These are phyloP conservation scores for Nevesoporus exiguus DNA, from an alignment of 768 basidiomycete species.

Conservation along the genomic window DNA sequence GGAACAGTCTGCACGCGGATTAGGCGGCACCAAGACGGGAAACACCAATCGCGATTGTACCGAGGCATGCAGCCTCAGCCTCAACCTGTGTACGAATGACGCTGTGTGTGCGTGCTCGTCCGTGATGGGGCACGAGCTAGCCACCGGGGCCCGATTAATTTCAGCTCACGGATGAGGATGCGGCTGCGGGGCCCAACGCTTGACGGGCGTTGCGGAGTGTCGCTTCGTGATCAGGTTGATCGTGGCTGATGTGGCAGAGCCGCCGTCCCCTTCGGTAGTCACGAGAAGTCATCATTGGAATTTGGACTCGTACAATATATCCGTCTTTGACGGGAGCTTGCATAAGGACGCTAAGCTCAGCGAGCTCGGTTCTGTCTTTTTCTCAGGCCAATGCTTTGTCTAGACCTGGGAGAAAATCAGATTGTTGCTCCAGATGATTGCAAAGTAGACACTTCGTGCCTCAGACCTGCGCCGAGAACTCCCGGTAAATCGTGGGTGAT, in stretches of 20 bases:
- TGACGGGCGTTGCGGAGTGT: constrained; percentile 24
- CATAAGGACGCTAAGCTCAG: constrained; percentile 29
- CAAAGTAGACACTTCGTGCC: constrained; percentile 9
- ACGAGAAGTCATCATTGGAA: background rate
- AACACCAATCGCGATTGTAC: constrained; percentile 16
- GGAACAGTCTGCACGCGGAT: background rate
- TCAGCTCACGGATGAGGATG: constrained; percentile 31
- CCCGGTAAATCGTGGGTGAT: constrained; percentile 32
- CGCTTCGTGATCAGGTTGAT: constrained; percentile 34
- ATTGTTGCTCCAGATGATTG: too few species aligned
- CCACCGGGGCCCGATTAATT: background rate
- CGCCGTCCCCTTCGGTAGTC: background rate
- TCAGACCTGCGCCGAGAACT: constrained; percentile 21
- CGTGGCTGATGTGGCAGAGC: constrained; percentile 28
- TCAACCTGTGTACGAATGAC: constrained; percentile 13
- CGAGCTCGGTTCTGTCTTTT: constrained; percentile 27
- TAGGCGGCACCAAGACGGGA: background rate
- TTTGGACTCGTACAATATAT: constrained; percentile 32
- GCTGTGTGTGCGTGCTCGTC: constrained; percentile 24
- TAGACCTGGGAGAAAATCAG: constrained; percentile 19
- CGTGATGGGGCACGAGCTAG: constrained; percentile 1
- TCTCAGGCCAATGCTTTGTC: constrained; percentile 18
- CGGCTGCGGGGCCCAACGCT: constrained; percentile 30
- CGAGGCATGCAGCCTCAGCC: constrained; percentile 11
- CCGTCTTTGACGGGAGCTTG: constrained; percentile 3